phyloP scores from a whole-genome alignment of 2,329 filamentous ascomycete genomes.

The Fusarium tuaranense region DNA sequence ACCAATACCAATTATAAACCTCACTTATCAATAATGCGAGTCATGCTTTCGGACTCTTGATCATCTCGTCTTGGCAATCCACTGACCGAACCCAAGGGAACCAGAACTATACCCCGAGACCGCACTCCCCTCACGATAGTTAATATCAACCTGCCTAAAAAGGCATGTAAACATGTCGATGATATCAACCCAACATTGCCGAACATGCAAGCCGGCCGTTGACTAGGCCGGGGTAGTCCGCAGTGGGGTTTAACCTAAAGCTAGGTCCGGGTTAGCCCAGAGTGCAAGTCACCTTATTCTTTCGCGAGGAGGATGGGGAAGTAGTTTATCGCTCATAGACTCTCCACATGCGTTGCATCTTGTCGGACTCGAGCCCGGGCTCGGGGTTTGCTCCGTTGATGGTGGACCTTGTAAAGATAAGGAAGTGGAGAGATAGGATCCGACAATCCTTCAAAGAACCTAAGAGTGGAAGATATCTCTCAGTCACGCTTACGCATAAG shows the following conservation, averaged over 20 bases:
- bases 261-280: not conserved
- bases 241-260: not conserved
- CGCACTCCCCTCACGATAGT: not conserved
- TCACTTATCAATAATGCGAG: not conserved
- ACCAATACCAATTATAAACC: not conserved
- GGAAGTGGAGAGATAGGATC: not conserved
- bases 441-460: not conserved
- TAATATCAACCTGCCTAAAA: conserved; percentile 6
- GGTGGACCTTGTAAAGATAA: not conserved
- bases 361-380: not conserved
- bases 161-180: not conserved
- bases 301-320: not conserved
- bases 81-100: not conserved
- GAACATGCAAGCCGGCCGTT: conserved; percentile 8
- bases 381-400: not conserved
- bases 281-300: not conserved
- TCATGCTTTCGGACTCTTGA: not conserved
- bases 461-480: not conserved
- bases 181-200: not conserved
- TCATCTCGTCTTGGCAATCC: not conserved
- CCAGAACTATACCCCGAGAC: conserved; percentile 15
- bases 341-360: not conserved
- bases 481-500: too few species aligned
- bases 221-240: not conserved
- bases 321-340: not conserved